Conservation (phyloP, 768 basidiomycete species). For the Pleurotus giganteus region DNA sequence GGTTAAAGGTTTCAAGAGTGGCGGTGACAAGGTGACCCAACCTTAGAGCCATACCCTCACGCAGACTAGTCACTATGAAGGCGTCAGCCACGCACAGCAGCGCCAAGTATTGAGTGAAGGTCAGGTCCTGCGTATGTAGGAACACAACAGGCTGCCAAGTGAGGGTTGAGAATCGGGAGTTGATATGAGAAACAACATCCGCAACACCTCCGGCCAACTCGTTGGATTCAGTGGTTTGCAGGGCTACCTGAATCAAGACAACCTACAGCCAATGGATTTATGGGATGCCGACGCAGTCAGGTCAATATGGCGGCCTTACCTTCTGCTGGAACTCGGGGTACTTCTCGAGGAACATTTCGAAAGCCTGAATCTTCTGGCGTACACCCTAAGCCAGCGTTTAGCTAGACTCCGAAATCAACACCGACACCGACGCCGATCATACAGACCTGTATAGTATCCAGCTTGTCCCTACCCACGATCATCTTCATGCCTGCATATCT, state of each 20-base stretch:
- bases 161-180: conserved; percentile 77
- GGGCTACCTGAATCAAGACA: conserved; percentile 84
- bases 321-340: conserved; percentile 80
- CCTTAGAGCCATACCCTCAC: conserved; percentile 84
- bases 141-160: conserved; percentile 89
- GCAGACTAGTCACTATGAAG: conserved; percentile 78
- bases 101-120: conserved; percentile 83
- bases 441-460: conserved; percentile 75
- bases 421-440: background rate
- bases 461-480: conserved; percentile 85
- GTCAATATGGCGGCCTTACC: conserved; percentile 28
- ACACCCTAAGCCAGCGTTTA: conserved; percentile 51
- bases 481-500: conserved; percentile 85
- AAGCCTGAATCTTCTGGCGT: conserved; percentile 78
- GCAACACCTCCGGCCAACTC: conserved; percentile 72
- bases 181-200: conserved; percentile 77
- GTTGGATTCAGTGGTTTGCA: conserved; percentile 77
- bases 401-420: background rate
- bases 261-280: conserved; percentile 35
- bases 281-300: background rate
- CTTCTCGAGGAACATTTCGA: conserved; percentile 77
- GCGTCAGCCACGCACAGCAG: conserved; percentile 81
- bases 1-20: background rate
- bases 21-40: background rate
- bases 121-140: conserved; percentile 80